Base-by-base conservation (phyloP, 345 rosid species). In the Balakata baccata region DNA sequence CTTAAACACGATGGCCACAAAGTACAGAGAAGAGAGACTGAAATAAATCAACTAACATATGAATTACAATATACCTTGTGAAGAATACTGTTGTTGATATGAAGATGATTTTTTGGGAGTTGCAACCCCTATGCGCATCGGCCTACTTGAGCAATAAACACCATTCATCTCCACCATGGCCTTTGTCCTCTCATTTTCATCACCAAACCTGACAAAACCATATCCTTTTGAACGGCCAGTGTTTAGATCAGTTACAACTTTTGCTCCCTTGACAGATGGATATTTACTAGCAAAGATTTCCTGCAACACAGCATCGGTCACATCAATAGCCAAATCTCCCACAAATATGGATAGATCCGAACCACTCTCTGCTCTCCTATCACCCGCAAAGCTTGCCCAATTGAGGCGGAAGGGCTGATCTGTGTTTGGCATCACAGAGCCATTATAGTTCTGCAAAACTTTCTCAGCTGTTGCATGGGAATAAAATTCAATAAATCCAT, bases 151-250 rank as follows among this genome's bases (percentile, higher is more conserved):
- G 80, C 99, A 95, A 80, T 80, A 92, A 54, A 73, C 85, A 12
- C 98, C 99, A 83, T 92, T 92, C 98, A 95, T 95, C 80, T 95
- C 99, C 23, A 82, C 78, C 87, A 90, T 89, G 70, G 99, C 98
- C 80, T 84, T 92, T 54, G 98, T 79, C 76, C 89, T 92, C 89
- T 92, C 98, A 79, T 79, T 88, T 76, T 92, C 97, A 85, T 95
- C 96, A 65, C 92, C 82, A 70, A 95, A 95, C 85, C 99, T 92
- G 60, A 95, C 99, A 87, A 95, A 92, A 18, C 98, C 99, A 46
- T 95, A 92, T 75, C 98, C 98, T 84, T 95, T 92, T 60, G 99
- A 85, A 70, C 93, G 88, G 11, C 99, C 98, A 11, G 92, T 88
- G 78, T 89, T 92, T 20, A 93, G 84, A 85, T 95, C 97, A 56